These are phyloP conservation scores for Boletus barrowsii DNA, from an alignment of 768 basidiomycete genomes.

Conservation along the genomic window DNA sequence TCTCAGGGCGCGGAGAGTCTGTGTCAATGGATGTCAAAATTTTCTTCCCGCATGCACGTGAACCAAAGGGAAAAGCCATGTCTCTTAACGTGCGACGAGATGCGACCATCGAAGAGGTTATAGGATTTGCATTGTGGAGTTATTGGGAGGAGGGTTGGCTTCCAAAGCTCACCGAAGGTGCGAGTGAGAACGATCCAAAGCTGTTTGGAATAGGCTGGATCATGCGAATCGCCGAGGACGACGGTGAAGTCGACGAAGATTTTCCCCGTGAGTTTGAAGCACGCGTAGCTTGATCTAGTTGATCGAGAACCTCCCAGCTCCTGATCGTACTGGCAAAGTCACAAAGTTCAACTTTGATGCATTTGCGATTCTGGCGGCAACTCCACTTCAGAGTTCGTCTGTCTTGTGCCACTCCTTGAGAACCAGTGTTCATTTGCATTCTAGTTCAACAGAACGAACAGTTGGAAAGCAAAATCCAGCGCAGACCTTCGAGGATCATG, in stretches of 20 bases:
- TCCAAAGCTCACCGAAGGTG: conserved; percentile 70
- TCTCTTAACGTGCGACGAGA: conserved; percentile 78
- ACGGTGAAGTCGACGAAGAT: conserved; percentile 98
- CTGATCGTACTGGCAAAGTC: conserved; percentile 82
- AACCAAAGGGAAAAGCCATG: conserved; percentile 62
- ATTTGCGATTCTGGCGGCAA: conserved; percentile 84
- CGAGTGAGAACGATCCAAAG: conserved; percentile 60
- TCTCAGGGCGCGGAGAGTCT: conserved; percentile 71
- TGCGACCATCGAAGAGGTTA: conserved; percentile 91
- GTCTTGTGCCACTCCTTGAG: background rate
- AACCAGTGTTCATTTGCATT: background rate
- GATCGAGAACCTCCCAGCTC: conserved; percentile 50
- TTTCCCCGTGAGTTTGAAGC: conserved; percentile 76
- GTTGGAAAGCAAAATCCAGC: conserved; percentile 76
- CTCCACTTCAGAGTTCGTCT: conserved; percentile 59
- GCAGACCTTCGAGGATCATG: conserved; percentile 68
- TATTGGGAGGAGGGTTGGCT: conserved; percentile 89
- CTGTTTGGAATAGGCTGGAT: conserved; percentile 88
- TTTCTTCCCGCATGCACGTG: conserved; percentile 79
- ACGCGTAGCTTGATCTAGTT: background rate
- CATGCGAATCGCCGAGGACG: conserved; percentile 89
- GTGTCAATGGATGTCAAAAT: conserved; percentile 66
- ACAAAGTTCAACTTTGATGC: conserved; percentile 87
- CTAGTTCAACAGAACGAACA: conserved; percentile 74
- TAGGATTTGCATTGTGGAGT: conserved; percentile 88